A percentile compares a stretch with the other conserved stretches of the same genome.
phyloP scores from a whole-genome alignment of 495 filamentous ascomycete genomes.

The Diplogelasinospora grovesii region DNA sequence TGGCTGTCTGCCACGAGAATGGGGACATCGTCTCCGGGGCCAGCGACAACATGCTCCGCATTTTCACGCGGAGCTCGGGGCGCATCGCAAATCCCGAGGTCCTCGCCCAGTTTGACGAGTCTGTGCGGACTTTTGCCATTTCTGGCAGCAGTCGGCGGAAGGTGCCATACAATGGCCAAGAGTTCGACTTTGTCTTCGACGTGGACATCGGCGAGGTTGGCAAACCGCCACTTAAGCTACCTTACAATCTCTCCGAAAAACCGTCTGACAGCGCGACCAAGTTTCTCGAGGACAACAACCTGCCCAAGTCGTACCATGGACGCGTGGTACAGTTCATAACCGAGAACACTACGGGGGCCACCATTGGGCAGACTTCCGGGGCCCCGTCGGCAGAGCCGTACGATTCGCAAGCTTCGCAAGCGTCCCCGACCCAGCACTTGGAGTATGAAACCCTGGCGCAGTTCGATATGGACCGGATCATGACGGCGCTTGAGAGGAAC shows the following conservation, averaged over 20 bases:
- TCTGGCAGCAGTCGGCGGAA: slow-evolving; percentile 71
- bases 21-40: slow-evolving; percentile 91
- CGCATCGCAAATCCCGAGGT: slow-evolving; percentile 56
- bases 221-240: slow-evolving; percentile 86
- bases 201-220: slow-evolving; percentile 97
- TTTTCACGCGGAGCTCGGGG: slow-evolving; percentile 72
- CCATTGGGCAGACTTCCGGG: slow-evolving; percentile 51
- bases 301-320: slow-evolving; percentile 84
- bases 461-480: slow-evolving; percentile 31
- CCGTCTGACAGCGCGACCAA: slow-evolving; percentile 87
- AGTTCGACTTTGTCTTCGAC: slow-evolving; percentile 97
- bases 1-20: slow-evolving; percentile 70
- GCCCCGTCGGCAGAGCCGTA: slow-evolving; percentile 57
- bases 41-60: slow-evolving; percentile 78
- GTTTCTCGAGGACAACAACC: slow-evolving; percentile 86
- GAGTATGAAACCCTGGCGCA: slow-evolving; percentile 66
- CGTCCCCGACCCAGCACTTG: slow-evolving; percentile 58
- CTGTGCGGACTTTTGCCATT: slow-evolving; percentile 75
- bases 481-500: slow-evolving; percentile 18
- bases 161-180: slow-evolving; percentile 70
- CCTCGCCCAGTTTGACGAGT: slow-evolving; percentile 65
- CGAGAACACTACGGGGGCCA: slow-evolving; percentile 79
- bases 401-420: too few relatives aligned
- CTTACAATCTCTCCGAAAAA: slow-evolving; percentile 88
- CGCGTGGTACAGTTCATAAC: slow-evolving; percentile 93